Conservation (phyloP, 345 rosid genomes). For the Salix dunnii region DNA sequence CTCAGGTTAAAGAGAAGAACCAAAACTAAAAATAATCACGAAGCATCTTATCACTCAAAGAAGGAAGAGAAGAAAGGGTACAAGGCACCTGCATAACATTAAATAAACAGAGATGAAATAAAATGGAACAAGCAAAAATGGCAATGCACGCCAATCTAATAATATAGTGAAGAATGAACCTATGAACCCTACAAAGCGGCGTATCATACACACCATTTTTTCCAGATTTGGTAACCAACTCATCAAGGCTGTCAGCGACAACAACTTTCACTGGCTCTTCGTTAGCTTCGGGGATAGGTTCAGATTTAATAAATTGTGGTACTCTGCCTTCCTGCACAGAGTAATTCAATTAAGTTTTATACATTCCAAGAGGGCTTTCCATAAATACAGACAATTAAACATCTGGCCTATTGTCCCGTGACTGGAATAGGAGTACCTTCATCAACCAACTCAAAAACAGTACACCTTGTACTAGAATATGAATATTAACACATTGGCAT, state of each 20-base stretch:
- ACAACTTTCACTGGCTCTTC: conserved; percentile 86
- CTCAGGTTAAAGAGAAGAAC: background rate
- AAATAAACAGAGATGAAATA: background rate
- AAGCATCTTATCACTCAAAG: too few species aligned
- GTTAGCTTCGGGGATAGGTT: conserved; percentile 84
- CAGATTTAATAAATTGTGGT: conserved; percentile 59
- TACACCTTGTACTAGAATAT: background rate
- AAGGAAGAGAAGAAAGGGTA: too few species aligned
- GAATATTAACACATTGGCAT: background rate
- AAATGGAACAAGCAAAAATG: background rate
- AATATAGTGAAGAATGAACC: background rate
- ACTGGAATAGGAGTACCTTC: background rate
- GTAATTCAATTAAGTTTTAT: background rate
- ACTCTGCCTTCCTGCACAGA: conserved; percentile 78
- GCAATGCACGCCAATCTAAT: background rate
- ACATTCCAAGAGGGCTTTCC: background rate
- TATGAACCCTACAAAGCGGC: background rate
- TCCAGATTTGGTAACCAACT: conserved; percentile 68
- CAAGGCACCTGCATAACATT: background rate
- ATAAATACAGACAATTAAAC: background rate
- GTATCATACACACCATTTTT: conserved; percentile 58
- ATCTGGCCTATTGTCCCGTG: background rate
- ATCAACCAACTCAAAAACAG: background rate
- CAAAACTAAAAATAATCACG: too few species aligned
- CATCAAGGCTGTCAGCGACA: conserved; percentile 82